phyloP scores from a whole-genome alignment of 176 grass and related monocot genomes.

The Cenchrus americanus region DNA sequence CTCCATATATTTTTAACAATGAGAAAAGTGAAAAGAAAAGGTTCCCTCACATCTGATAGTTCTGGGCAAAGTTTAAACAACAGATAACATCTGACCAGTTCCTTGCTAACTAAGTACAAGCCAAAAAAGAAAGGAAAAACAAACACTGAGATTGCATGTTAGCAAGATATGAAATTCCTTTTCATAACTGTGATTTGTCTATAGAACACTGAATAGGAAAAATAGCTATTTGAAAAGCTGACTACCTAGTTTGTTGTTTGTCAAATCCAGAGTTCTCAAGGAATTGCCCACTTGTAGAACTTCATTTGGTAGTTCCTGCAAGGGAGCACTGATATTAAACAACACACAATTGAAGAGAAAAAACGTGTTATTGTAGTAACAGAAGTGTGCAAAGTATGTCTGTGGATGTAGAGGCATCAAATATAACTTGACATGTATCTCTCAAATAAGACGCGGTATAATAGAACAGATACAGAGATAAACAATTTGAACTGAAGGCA shows the following conservation, averaged over 20 bases:
- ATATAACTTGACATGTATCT: constrained; percentile 25
- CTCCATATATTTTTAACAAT: background rate
- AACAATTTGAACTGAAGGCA: background rate
- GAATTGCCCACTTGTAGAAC: constrained; percentile 78
- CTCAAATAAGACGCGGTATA: constrained; percentile 15
- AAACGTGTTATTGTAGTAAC: constrained; percentile 13
- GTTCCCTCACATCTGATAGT: background rate
- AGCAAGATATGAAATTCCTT: background rate
- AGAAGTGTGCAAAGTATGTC: background rate
- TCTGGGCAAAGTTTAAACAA: background rate
- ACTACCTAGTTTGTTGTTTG: constrained; percentile 97
- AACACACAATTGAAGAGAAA: constrained; percentile 14
- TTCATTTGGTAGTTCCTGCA: constrained; percentile 81
- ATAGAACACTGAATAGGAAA: constrained; percentile 21
- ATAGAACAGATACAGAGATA: constrained; percentile 20
- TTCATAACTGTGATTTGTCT: background rate
- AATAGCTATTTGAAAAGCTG: background rate
- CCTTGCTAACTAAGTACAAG: background rate
- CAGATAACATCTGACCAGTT: constrained; percentile 10
- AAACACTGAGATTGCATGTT: background rate
- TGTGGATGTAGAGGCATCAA: background rate
- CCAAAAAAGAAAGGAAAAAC: constrained; percentile 21
- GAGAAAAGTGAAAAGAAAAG: constrained; percentile 16
- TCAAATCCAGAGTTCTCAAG: constrained; percentile 93
- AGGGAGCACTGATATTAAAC: constrained; percentile 34